Evolutionary conservation across 148 eudicot genomes (phyloP).

Genomic region (Silene latifolia): DNA sequence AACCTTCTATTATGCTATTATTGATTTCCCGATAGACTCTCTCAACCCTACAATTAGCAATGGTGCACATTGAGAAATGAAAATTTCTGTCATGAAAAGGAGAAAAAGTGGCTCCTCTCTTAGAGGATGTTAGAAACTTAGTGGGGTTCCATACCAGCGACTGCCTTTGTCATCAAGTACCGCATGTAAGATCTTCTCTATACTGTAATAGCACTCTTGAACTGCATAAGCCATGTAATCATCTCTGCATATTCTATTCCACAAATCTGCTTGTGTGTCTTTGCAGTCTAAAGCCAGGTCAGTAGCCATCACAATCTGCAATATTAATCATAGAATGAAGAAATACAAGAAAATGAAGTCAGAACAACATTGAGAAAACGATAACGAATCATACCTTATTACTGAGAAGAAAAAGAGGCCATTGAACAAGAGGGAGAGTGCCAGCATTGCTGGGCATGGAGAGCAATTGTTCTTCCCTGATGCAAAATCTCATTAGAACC

Average conservation of each 20-base stretch:
- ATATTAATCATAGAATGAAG: conserved; percentile 9
- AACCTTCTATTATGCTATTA: conserved; percentile 59
- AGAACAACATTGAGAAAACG: background rate
- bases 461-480: conserved; percentile 90
- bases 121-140: background rate
- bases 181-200: conserved; percentile 72
- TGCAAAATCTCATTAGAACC: background rate
- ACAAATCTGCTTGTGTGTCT: conserved; percentile 84
- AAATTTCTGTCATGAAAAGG: background rate
- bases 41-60: conserved; percentile 66
- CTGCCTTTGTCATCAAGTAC: conserved; percentile 84
- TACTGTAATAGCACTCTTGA: conserved; percentile 85
- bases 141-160: conserved; percentile 49
- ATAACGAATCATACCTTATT: conserved; percentile 58
- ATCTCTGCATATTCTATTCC: conserved; percentile 83
- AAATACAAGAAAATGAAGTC: background rate
- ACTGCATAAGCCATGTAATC: conserved; percentile 99
- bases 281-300: conserved; percentile 97
- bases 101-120: background rate
- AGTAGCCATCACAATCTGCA: conserved; percentile 85
- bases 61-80: background rate
- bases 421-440: conserved; percentile 74
- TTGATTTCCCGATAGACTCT: conserved; percentile 87
- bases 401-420: conserved; percentile 96
- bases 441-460: conserved; percentile 90